Base-by-base conservation (phyloP, 148 eudicot genomes). In the Polygonum aviculare region DNA sequence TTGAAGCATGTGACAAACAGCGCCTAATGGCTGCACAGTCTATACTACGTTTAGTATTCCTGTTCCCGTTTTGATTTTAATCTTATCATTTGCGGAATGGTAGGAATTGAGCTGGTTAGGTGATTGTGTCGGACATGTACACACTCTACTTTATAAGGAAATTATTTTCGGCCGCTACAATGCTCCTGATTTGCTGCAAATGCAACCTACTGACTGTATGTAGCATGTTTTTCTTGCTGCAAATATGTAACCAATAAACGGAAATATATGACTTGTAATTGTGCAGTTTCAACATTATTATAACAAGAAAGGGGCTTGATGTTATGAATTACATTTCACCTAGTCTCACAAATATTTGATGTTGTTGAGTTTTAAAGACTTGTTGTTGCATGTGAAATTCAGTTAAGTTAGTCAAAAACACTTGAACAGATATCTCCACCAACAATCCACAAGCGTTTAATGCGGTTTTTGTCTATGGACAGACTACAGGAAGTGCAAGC, bases 101-200 rank as follows among this genome's bases (percentile, higher is more conserved):
- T 35, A 36, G 72, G 44, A 67, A 35, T 67, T 67, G 19, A 15
- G 15, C 9, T 67, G 44, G 15, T 67, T 36, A 67, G 72, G 72
- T 35, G 72, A 67, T 67, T 67, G 44, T 67, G 45, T 67, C 36
- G 44, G 36, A 67, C 44, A 67, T 67, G 38, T 36, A 67, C 72
- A 67, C 45, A 67, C 8, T 67, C 72, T 67, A 31, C 38, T 67
- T 31, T 65, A n/a, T 5, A 65, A 12, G 7, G 9, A 38, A 31
- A 36, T 3, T 65, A 9, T 14, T 5, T 65, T 15, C 71, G 4
- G 1, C 44, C 35, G 41, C 71, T 65, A 12, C 71, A 36, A 67
- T 67, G 44, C 45, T 67, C 19, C 16, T 36, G 21, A 38, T 67
- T 8, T 67, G 44, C 72, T 15, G 45, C 44, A 35, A 65, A 14